Evolutionary conservation across 306 rosid species (phyloP), one percentile per base, ranked within the genome.

Genomic region (Purshia tridentata): DNA sequence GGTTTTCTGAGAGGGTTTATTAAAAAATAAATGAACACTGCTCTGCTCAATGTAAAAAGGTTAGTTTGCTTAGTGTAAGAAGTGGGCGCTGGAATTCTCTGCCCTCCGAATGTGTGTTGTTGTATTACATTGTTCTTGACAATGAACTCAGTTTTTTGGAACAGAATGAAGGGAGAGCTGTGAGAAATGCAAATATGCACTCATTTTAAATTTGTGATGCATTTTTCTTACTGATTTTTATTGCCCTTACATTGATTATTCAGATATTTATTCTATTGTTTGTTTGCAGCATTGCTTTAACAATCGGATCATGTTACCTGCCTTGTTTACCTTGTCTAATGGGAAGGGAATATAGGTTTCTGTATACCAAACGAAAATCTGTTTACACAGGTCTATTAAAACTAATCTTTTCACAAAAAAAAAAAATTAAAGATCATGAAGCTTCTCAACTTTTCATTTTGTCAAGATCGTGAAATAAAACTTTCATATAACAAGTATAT

Each of bases 1-100:
- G 82, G 85, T 80, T 88, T 85, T 70, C 84, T 69, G 69, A 70
- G 85, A 77, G 72, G 79, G 49, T 81, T 67, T 35, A 67, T 71
- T 67, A 75, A 76, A 76, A 69, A 81, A 77, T 84, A 81, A 81
- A 70, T 61, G 51, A 46, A 55, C 75, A 69, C 54, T n/a, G n/a
- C n/a, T 19, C 35, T 75, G 20, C 72, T 73, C 58, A 57, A 23
- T 85, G 83, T 72, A 70, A 40, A 72, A 64, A 35, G 69, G 72
- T 42, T 13, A 10, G 72, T 44, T 70, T 70, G 29, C 55, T 22
- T 22, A 39, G 40, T 66, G 70, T 66, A 50, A 59, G 67, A 50
- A 75, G 74, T 60, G 59, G 51, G 69, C 60, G 40, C 64, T 72
- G 29, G 1, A 42, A 20, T 73, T 64, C n/a, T n/a, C 18, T 74